Percentiles rank a stretch among this genome's conserved stretches.
Conservation (phyloP, 2,329 filamentous ascomycete species). For the Sporothrix brunneoviolacea region DNA sequence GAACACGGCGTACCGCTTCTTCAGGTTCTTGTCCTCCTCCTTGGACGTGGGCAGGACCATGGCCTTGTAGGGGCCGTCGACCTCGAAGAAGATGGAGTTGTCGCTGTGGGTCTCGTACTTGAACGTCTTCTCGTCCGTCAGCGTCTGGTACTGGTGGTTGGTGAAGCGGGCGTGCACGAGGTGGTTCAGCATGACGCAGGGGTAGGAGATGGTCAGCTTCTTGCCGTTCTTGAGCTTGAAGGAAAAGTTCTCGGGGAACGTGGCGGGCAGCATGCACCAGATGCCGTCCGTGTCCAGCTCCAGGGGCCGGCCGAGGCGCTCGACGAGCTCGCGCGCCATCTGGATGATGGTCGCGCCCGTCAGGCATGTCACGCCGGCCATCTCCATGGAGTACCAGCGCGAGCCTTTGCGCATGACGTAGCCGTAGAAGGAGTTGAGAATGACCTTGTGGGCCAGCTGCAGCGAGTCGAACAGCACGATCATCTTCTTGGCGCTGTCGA, state of each 20-base stretch:
- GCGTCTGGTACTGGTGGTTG: constrained; percentile 93
- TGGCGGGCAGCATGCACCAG: constrained; percentile 97
- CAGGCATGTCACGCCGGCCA: constrained; percentile 96
- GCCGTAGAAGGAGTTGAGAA: constrained; percentile 97
- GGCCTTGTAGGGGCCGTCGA: constrained; percentile 93
- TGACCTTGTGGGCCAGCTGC: constrained; percentile 96
- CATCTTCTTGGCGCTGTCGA: constrained; percentile 98
- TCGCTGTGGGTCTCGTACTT: constrained; percentile 96
- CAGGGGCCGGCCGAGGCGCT: constrained; percentile 83
- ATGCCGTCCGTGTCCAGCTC: constrained; percentile 98
- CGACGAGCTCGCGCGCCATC: constrained; percentile 86
- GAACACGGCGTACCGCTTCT: constrained; percentile 98
- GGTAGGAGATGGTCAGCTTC: constrained; percentile 93
- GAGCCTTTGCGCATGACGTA: constrained; percentile 99
- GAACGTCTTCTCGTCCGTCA: constrained; percentile 71
- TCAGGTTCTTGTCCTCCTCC: constrained; percentile 98
- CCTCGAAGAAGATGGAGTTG: constrained; percentile 99
- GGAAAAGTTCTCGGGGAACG: constrained; percentile 91
- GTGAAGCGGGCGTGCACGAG: constrained; percentile 91
- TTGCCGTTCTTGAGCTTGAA: constrained; percentile 96
- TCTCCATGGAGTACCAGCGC: constrained; percentile 98
- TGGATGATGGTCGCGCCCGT: constrained; percentile 97
- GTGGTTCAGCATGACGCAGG: constrained; percentile 98
- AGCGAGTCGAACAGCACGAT: constrained; percentile 92
- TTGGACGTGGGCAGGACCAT: constrained; percentile 98